Evolutionary conservation across 2,329 filamentous ascomycete genomes (phyloP), one percentile per base, ranked within the genome.

Genomic region (Huntiella savannae): DNA sequence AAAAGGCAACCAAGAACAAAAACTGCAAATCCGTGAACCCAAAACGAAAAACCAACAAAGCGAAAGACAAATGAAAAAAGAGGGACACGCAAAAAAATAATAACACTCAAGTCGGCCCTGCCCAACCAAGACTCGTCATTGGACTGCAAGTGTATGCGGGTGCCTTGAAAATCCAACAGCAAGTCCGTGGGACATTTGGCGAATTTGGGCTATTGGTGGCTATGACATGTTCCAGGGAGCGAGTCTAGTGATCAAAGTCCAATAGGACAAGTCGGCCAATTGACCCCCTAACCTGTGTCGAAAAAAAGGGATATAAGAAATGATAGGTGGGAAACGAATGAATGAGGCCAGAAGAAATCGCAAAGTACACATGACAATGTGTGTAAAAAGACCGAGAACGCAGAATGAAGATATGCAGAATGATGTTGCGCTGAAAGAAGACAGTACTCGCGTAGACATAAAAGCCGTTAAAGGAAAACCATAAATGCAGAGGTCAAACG

Each of bases 11-110:
- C n/a, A 43, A 43, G 16, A 39, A 39, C 15, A 11, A 7, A 13
- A 40, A 19, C 44, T 35, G 36, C n/a, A 40, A 35, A 19, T 34
- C 15, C 43, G 28, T 45, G 5, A 56, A 54, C 54, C 57, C 58
- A 59, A 59, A 52, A 55, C 52, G 49, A 54, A 54, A 54, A 53
- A 50, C 51, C 52, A 57, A 48, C 50, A 44, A 53, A 53, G 54
- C 49, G 5, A 16, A 28, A 47, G 12, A 33, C 33, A 33, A 19
- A 19, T 19, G 17, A 19, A 19, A 19, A 19, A 19, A 19, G 4
- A 19, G 17, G 5, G 17, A 1, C 1, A 19, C 17, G 4, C 17
- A 19, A 19, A 19, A 19, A 19, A 19, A 19, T 19, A 19, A 19
- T 19, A 19, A 19, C 17, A 19, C 17, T 19, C 4, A 19, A 19